These are phyloP conservation scores for Albatrellus ellisii DNA, from an alignment of 768 basidiomycete genomes.

Conservation along the genomic window DNA sequence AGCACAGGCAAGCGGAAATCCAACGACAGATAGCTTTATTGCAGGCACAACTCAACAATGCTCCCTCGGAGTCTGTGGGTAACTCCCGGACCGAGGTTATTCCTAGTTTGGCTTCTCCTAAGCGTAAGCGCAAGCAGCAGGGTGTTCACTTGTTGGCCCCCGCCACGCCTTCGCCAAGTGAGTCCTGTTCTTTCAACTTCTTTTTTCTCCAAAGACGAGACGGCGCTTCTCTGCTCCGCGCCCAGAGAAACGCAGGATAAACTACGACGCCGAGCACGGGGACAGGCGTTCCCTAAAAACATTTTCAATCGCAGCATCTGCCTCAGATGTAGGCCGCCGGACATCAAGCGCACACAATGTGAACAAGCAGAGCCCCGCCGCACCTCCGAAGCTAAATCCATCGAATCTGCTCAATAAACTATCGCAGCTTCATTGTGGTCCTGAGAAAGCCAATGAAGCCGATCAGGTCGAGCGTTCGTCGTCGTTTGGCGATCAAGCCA, in stretches of 20 bases:
- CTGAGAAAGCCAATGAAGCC: neutral
- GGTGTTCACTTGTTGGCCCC: conserved; percentile 36
- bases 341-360: neutral
- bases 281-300: neutral
- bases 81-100: conserved; percentile 15
- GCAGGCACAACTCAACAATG: conserved; percentile 36
- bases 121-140: conserved; percentile 31
- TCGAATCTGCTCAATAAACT: conserved; percentile 2
- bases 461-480: neutral
- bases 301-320: neutral
- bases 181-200: conserved; percentile 13
- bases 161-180: conserved; percentile 59
- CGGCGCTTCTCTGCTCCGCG: neutral
- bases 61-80: conserved; percentile 11
- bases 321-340: neutral
- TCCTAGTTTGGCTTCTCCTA: conserved; percentile 23
- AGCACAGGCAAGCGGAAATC: conserved; percentile 33
- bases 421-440: neutral
- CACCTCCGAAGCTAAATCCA: neutral
- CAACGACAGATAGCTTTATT: conserved; percentile 40
- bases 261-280: too few relatives aligned
- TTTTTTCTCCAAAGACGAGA: too few relatives aligned
- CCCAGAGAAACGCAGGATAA: too few relatives aligned
- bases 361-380: neutral
- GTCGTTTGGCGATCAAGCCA: neutral